Base-by-base conservation (phyloP, 2,329 filamentous ascomycete genomes). In the Neopestalotiopsis sp. region DNA sequence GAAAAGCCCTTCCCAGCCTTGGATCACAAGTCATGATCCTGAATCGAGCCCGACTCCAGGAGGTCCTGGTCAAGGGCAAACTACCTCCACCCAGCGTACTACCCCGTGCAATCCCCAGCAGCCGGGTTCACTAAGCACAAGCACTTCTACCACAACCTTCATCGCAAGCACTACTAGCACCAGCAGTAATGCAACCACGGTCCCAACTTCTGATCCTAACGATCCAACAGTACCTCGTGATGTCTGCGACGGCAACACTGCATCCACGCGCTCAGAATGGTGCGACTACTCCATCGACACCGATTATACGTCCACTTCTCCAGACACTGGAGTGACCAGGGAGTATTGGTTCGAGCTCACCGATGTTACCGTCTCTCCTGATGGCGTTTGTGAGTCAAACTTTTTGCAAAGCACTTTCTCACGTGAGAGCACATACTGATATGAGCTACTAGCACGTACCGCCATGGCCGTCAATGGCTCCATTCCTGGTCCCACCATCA, bases 391-490 rank as follows among this genome's bases (percentile, higher is more conserved):
- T 65, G 24, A 65, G 62, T 53, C 49, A 9, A 20, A 10, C 34
- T 7, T 10, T 10, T 7, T 2, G 4, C 7, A 32, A 17, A 34
- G 30, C 14, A 12, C 6, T 4, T 5, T 9, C 5, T 40, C 38
- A 62, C 30, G 56, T 34, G 38, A 61, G 30, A 13, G 17, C 7
- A 7, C 9, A 32, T 24, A 40, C 61, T 63, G 34, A 63, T 3
- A 12, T 20, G 9, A 12, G 9, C 17, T 17, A 24, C 14, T 14
- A 65, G 66, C 64, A 14, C 65, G 73, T 4, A 32, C 32, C 6
- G 69, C 70, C 61, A 74, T 74, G 73, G 78, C 87, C 40, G 73
- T 86, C 73, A 87, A 87, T 71, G 82, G 81, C 28, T 58, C 42
- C 34, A 67, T 70, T 34, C 69, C 69, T 5, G 69, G 69, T 6